phyloP scores from a whole-genome alignment of 139 green algal genomes.

The Chlorella sp. region DNA sequence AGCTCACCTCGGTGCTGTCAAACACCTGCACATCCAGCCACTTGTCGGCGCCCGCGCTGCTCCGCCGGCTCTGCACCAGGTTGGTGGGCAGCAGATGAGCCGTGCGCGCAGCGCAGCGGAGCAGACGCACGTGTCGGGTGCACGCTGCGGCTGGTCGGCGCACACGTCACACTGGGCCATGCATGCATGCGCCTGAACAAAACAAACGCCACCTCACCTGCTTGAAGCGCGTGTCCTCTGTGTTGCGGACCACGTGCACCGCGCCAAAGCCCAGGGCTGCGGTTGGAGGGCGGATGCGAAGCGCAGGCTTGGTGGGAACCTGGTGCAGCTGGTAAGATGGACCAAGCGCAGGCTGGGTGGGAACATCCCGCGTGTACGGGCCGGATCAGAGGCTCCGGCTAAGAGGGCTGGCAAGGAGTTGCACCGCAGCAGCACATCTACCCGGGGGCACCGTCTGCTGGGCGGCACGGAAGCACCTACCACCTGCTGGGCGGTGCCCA shows the following conservation, averaged over 20 bases:
- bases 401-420: background rate
- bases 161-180: no score
- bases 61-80: background rate
- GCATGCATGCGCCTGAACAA: no score
- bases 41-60: slow-evolving; percentile 73
- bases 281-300: background rate
- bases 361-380: no score
- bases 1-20: slow-evolving; percentile 37
- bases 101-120: background rate
- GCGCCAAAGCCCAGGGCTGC: slow-evolving; percentile 72
- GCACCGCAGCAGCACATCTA: background rate
- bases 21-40: slow-evolving; percentile 79
- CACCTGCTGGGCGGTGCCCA: no score
- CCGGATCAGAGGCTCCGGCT: background rate
- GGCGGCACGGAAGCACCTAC: background rate
- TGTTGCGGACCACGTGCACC: slow-evolving; percentile 65
- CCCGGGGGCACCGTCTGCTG: background rate
- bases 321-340: no score
- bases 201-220: background rate
- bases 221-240: slow-evolving; percentile 24
- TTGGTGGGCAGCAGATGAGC: background rate
- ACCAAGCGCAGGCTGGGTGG: no score
- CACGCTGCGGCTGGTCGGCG: no score
- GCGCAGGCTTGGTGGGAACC: background rate
- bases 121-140: no score